Conservation (phyloP, 2,329 filamentous ascomycete genomes). For the Fusarium sororula region DNA sequence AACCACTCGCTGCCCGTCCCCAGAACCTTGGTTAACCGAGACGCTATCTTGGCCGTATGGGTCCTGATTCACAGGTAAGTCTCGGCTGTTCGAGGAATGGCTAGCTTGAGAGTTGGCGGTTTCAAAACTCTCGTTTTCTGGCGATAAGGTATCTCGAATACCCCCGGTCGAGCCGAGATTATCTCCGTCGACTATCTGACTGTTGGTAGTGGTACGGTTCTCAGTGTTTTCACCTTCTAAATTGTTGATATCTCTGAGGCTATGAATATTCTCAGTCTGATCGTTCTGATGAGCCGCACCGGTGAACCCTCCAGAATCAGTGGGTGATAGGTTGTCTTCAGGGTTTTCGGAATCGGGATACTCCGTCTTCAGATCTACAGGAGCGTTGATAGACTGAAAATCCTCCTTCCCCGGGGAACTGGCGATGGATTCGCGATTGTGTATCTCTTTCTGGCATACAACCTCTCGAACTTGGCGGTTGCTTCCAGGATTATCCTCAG, state of each 20-base stretch:
- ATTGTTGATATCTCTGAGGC: not conserved
- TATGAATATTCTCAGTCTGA: not conserved
- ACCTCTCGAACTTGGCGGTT: not conserved
- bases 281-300: not conserved
- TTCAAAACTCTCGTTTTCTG: not conserved
- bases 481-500: not conserved
- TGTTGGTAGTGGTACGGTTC: not conserved
- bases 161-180: not conserved
- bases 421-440: not conserved
- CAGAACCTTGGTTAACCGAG: not conserved
- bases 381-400: not conserved
- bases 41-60: not conserved
- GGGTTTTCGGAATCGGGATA: not conserved
- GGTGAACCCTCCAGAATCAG: not conserved
- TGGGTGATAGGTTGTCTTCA: not conserved
- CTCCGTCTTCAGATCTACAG: not conserved
- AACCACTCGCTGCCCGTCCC: not conserved
- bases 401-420: not conserved
- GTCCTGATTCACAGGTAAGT: not conserved
- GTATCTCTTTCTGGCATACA: not conserved
- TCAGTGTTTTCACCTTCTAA: not conserved
- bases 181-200: not conserved
- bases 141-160: not conserved
- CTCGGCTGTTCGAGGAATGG: not conserved
- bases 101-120: not conserved